Evolutionary conservation across 2,329 filamentous ascomycete genomes (phyloP).

Genomic region (Talaromyces sp.): DNA sequence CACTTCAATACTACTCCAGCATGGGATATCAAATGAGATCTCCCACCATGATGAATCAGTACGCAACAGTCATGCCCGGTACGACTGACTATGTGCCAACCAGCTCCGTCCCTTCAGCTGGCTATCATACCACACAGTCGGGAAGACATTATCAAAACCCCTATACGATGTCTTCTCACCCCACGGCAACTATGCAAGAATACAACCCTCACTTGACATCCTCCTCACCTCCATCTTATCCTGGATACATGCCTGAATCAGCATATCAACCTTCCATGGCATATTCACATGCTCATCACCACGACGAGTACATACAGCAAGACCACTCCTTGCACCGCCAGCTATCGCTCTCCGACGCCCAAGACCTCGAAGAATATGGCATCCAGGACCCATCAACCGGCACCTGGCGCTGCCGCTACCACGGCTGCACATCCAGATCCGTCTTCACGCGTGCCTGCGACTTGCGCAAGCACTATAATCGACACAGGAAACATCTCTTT

Average conservation of each 20-base stretch:
- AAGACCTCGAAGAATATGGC: slow-evolving; percentile 30
- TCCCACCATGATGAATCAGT: neutral
- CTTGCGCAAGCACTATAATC: slow-evolving; percentile 60
- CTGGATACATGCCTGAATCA: neutral
- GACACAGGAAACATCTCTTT: slow-evolving; percentile 60
- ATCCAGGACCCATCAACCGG: slow-evolving; percentile 27
- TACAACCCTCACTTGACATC: neutral
- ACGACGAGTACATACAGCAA: neutral
- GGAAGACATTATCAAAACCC: neutral
- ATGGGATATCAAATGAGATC: slow-evolving; percentile 5
- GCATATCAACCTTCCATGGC: neutral
- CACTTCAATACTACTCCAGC: neutral
- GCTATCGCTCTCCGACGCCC: neutral
- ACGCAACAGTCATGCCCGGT: neutral
- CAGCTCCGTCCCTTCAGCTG: neutral
- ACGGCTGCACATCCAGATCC: slow-evolving; percentile 57
- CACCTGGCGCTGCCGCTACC: slow-evolving; percentile 58
- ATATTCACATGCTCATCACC: neutral
- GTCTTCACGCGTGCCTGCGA: slow-evolving; percentile 59
- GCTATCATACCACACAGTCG: neutral
- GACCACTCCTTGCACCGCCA: neutral
- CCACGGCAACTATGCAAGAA: neutral
- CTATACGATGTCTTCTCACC: neutral
- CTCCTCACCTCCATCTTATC: neutral
- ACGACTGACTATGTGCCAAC: neutral